Percentiles rank a stretch among this genome's conserved stretches.
phyloP scores from a whole-genome alignment of 2,329 filamentous ascomycete genomes.

The Penicillium sp. region DNA sequence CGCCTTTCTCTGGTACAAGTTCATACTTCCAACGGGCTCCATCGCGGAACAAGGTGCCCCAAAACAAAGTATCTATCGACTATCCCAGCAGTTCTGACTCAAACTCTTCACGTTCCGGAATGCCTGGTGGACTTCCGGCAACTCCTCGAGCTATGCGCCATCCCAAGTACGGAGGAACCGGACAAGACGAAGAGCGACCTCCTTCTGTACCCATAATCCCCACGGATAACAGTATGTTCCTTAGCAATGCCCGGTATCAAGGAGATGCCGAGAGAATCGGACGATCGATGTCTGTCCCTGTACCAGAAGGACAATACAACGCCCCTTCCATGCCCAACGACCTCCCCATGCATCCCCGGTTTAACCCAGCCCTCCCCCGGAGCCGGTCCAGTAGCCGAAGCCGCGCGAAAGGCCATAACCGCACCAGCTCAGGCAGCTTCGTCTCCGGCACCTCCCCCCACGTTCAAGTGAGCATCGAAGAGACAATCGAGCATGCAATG shows the following conservation, averaged over 20 bases:
- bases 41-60: constrained; percentile 33
- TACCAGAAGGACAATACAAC: constrained; percentile 30
- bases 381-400: constrained; percentile 45
- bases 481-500: constrained; percentile 48
- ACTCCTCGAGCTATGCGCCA: constrained; percentile 90
- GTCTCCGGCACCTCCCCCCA: constrained; percentile 36
- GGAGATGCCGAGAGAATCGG: constrained; percentile 38
- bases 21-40: constrained; percentile 36
- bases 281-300: constrained; percentile 43
- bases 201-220: constrained; percentile 60
- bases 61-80: constrained; percentile 41
- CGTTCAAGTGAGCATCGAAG: constrained; percentile 55
- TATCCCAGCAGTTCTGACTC: constrained; percentile 43
- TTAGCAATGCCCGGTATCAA: constrained; percentile 40
- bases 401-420: constrained; percentile 33
- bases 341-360: constrained; percentile 43
- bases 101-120: constrained; percentile 45
- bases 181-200: constrained; percentile 46
- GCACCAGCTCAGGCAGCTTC: constrained; percentile 26
- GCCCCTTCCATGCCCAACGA: constrained; percentile 28
- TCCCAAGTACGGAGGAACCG: constrained; percentile 59
- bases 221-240: constrained; percentile 41
- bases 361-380: constrained; percentile 40
- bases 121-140: constrained; percentile 75
- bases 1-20: constrained; percentile 36